Percentiles rank a stretch among this genome's conserved stretches.
Evolutionary conservation across 148 eudicot genomes (phyloP).

Genomic region (Diospyros lotus): DNA sequence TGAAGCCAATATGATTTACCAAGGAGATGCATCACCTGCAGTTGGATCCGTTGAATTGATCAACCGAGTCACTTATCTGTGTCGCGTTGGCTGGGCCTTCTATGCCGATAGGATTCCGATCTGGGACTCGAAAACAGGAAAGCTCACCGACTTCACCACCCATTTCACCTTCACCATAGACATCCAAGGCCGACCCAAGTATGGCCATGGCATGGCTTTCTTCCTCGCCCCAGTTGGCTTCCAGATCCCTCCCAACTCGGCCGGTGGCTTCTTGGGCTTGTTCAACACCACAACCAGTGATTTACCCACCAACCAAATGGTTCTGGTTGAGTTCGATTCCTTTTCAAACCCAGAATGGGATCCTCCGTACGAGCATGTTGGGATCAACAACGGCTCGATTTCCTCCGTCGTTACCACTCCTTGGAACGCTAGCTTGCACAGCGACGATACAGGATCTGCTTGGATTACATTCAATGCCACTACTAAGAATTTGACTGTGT

Average conservation of each 20-base stretch:
- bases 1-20: conserved; percentile 19
- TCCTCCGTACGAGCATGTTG: conserved; percentile 49
- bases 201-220: conserved; percentile 49
- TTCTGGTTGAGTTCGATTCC: conserved; percentile 51
- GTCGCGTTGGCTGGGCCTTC: conserved; percentile 32
- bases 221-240: conserved; percentile 41
- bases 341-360: conserved; percentile 35
- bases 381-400: conserved; percentile 52
- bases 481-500: conserved; percentile 33
- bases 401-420: conserved; percentile 19
- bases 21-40: conserved; percentile 35
- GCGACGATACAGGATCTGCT: conserved; percentile 34
- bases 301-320: conserved; percentile 26
- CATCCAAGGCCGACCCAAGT: conserved; percentile 6
- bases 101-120: conserved; percentile 27
- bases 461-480: conserved; percentile 41
- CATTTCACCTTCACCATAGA: conserved; percentile 43
- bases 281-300: conserved; percentile 41
- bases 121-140: conserved; percentile 28
- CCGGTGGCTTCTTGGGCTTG: conserved; percentile 47
- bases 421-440: conserved; percentile 47
- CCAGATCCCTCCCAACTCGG: conserved; percentile 48
- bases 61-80: conserved; percentile 21
- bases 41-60: conserved; percentile 31
- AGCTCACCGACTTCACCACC: conserved; percentile 44